phyloP scores from a whole-genome alignment of 2,329 filamentous ascomycete species.

The Penicillium sp. region DNA sequence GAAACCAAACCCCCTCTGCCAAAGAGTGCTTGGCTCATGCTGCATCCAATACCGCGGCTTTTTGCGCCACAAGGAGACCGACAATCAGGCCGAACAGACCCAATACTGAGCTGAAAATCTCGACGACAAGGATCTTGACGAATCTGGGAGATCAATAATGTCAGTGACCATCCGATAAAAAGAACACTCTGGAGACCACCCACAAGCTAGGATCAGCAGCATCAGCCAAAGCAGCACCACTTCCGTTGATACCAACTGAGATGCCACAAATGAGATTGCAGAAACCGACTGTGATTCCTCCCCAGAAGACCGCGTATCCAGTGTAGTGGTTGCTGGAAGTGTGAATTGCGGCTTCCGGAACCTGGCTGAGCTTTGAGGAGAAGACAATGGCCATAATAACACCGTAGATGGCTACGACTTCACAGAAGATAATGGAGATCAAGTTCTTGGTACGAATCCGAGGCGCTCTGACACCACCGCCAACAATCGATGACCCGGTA shows the following conservation, averaged over 20 bases:
- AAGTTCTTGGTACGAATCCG: constrained; percentile 99
- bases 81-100: constrained; percentile 96
- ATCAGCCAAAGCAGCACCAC: constrained; percentile 91
- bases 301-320: constrained; percentile 94
- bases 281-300: constrained; percentile 85
- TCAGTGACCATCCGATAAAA: constrained; percentile 4
- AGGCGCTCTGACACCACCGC: constrained; percentile 92
- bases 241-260: constrained; percentile 96
- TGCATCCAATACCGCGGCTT: constrained; percentile 67
- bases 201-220: constrained; percentile 87
- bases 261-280: constrained; percentile 97
- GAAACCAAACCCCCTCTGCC: constrained; percentile 16
- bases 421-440: constrained; percentile 99
- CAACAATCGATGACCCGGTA: constrained; percentile 94
- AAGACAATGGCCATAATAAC: constrained; percentile 99
- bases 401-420: constrained; percentile 99
- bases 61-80: constrained; percentile 80
- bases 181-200: constrained; percentile 37
- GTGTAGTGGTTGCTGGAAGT: constrained; percentile 84
- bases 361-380: constrained; percentile 73
- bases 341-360: constrained; percentile 63
- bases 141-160: constrained; percentile 58
- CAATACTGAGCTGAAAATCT: constrained; percentile 97
- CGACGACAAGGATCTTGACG: constrained; percentile 97
- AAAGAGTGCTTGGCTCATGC: constrained; percentile 15